phyloP scores from a whole-genome alignment of 1,284 basidiomycete species.

The Sporisorium sorghi region DNA sequence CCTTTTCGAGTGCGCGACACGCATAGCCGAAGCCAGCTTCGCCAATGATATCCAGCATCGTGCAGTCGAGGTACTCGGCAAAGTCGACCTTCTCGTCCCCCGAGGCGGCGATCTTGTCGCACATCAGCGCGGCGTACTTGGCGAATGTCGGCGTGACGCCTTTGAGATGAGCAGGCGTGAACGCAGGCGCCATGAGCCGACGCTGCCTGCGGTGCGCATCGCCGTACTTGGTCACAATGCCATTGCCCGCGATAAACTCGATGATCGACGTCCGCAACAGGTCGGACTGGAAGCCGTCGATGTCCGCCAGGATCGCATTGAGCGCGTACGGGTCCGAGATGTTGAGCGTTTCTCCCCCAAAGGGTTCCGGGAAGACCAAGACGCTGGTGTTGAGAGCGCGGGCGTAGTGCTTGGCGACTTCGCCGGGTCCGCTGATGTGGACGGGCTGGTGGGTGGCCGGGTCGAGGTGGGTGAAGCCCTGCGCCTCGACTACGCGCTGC shows the following conservation, averaged over 20 bases:
- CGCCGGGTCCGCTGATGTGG: constrained; percentile 28
- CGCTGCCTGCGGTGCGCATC: constrained; percentile 51
- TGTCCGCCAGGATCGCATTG: constrained; percentile 36
- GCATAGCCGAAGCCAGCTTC: constrained; percentile 62
- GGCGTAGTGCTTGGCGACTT: constrained; percentile 30
- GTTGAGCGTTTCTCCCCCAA: constrained; percentile 36
- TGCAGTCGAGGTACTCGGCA: constrained; percentile 54
- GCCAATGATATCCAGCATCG: constrained; percentile 66
- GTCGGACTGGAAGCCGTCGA: constrained; percentile 43
- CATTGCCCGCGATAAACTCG: constrained; percentile 45
- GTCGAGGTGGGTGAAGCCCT: constrained; percentile 26
- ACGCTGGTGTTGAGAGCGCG: constrained; percentile 20
- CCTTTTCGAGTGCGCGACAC: constrained; percentile 55
- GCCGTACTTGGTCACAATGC: constrained; percentile 42
- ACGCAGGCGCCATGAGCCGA: constrained; percentile 57
- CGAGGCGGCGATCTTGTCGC: constrained; percentile 31
- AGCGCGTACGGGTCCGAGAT: constrained; percentile 39
- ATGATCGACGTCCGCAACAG: constrained; percentile 38
- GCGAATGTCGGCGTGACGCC: constrained; percentile 43
- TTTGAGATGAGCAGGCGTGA: constrained; percentile 51
- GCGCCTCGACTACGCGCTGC: constrained; percentile 37
- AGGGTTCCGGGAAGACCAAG: constrained; percentile 42
- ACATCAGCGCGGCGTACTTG: constrained; percentile 50
- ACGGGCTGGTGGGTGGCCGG: not conserved
- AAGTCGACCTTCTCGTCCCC: constrained; percentile 32